Evolutionary conservation across 805 yeast species (phyloP).

Genomic region (Sugiyamaella floridensis): DNA sequence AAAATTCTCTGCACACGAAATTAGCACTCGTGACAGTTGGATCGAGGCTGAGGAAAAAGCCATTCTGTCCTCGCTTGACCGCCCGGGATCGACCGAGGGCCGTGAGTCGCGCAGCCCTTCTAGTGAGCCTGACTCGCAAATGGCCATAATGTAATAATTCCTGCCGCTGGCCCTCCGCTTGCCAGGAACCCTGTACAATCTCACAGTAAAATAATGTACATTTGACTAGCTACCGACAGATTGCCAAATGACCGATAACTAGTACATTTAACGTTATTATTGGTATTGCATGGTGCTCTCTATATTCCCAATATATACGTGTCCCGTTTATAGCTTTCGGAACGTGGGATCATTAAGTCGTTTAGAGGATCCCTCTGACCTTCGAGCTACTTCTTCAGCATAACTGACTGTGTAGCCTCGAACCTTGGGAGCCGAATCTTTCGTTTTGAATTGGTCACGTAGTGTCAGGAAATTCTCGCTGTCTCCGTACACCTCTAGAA

Average conservation of each 20-base stretch:
- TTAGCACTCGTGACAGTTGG: background rate
- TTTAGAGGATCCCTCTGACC: constrained; percentile 9
- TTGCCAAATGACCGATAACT: too few species aligned
- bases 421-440: constrained; percentile 15
- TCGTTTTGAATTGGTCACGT: constrained; percentile 11
- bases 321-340: constrained; percentile 9
- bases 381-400: constrained; percentile 11
- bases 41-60: background rate
- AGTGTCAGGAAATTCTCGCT: constrained; percentile 5
- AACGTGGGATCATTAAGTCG: constrained; percentile 16
- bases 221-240: too few species aligned
- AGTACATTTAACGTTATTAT: too few species aligned
- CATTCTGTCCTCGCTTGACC: background rate
- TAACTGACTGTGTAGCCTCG: constrained; percentile 19
- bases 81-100: background rate
- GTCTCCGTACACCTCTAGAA: constrained; percentile 20
- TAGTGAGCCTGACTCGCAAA: background rate
- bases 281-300: too few species aligned
- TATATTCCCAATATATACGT: too few species aligned
- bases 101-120: background rate
- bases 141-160: background rate
- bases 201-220: too few species aligned
- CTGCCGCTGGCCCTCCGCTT: background rate
- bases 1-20: background rate
- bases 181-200: too few species aligned